phyloP scores from a whole-genome alignment of 1,284 basidiomycete genomes.

The Moesziomyces antarcticus region DNA sequence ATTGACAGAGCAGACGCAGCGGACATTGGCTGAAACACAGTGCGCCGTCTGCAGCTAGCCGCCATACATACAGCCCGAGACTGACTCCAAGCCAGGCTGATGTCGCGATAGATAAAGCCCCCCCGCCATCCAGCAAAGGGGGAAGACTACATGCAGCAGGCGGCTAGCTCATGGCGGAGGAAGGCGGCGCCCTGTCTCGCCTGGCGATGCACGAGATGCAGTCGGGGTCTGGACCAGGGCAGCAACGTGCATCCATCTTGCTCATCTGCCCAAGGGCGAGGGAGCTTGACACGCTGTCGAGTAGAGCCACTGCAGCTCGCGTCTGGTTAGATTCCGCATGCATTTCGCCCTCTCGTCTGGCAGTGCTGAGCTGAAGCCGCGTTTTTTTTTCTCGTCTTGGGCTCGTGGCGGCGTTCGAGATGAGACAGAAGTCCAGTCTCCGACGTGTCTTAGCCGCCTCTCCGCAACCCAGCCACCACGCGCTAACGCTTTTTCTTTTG shows the following conservation, averaged over 20 bases:
- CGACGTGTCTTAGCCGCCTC: slow-evolving; percentile 1
- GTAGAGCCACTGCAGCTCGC: background rate
- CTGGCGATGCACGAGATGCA: slow-evolving; percentile 3
- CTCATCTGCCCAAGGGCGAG: too few relatives aligned
- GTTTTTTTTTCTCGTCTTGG: background rate
- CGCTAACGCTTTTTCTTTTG: background rate
- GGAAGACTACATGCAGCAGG: too few relatives aligned
- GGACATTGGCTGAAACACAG: too few relatives aligned
- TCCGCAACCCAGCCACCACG: too few relatives aligned
- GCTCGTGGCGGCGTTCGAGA: slow-evolving; percentile 20
- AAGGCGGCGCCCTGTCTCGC: slow-evolving; percentile 14
- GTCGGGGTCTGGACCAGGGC: slow-evolving; percentile 10
- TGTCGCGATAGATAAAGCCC: background rate
- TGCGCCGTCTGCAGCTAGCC: too few relatives aligned
- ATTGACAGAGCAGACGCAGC: too few relatives aligned
- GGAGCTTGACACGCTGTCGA: slow-evolving; percentile 1
- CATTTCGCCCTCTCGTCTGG: background rate
- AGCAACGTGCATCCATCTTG: too few relatives aligned
- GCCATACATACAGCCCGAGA: too few relatives aligned
- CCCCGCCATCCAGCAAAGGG: too few relatives aligned
- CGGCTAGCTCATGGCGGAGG: background rate
- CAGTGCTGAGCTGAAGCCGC: too few relatives aligned
- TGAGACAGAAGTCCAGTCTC: slow-evolving; percentile 28
- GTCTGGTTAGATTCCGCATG: too few relatives aligned
- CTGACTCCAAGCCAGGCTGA: too few relatives aligned